Evolutionary conservation across 2,329 filamentous ascomycete species (phyloP).

Genomic region (Epichloe scottii): DNA sequence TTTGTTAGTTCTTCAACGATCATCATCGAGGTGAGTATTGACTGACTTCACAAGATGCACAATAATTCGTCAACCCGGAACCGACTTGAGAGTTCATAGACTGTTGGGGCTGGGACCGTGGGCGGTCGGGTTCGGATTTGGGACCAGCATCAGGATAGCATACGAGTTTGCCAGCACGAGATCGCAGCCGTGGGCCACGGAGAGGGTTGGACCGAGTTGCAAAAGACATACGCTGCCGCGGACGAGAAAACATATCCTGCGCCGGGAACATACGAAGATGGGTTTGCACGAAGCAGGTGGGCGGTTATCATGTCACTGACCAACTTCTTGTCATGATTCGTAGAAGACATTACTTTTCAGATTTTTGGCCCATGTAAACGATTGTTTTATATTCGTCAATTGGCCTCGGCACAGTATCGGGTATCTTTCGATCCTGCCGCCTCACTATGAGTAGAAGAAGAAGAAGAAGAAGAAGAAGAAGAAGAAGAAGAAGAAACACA

Average conservation of each 20-base stretch:
- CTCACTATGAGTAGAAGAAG: background rate
- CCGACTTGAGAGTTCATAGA: constrained; percentile 15
- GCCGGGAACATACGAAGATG: constrained; percentile 11
- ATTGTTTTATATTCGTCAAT: background rate
- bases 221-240: constrained; percentile 21
- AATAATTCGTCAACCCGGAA: too few relatives aligned
- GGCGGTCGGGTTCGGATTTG: constrained; percentile 20
- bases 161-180: constrained; percentile 25
- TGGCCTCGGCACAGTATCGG: background rate
- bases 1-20: too few relatives aligned
- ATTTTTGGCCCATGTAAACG: background rate
- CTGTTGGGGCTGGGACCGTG: background rate
- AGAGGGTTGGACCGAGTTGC: constrained; percentile 18
- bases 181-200: constrained; percentile 22
- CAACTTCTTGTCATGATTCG: background rate
- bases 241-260: constrained; percentile 16
- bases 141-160: constrained; percentile 22
- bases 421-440: background rate
- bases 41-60: too few relatives aligned
- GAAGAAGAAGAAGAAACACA: background rate
- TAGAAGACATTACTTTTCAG: background rate
- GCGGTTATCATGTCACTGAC: background rate
- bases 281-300: background rate
- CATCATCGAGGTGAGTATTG: too few relatives aligned
- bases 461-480: background rate